Evolutionary conservation across 2,329 filamentous ascomycete species (phyloP).

Genomic region (Gaeumannomyces tritici): DNA sequence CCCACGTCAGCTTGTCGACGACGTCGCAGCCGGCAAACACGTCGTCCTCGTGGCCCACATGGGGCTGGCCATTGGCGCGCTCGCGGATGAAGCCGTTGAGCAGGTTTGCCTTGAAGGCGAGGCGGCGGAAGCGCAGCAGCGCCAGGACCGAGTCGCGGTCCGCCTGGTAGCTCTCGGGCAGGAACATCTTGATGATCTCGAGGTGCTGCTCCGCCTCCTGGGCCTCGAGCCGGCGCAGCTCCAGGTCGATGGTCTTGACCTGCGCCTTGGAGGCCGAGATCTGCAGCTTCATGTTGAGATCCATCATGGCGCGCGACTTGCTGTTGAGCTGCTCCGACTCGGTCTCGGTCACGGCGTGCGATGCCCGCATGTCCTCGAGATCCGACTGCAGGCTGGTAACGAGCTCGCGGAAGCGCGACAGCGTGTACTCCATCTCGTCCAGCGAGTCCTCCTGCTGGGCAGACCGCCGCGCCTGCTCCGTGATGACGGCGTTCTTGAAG

Average conservation of each 20-base stretch:
- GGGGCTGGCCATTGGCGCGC: conserved; percentile 51
- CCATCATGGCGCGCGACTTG: conserved; percentile 89
- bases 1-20: conserved; percentile 76
- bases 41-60: conserved; percentile 66
- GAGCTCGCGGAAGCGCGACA: conserved; percentile 80
- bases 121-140: conserved; percentile 75
- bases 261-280: conserved; percentile 84
- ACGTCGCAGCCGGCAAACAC: conserved; percentile 68
- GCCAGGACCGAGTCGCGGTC: conserved; percentile 84
- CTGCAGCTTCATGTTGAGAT: conserved; percentile 90
- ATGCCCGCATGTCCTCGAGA: conserved; percentile 84
- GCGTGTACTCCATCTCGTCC: conserved; percentile 82
- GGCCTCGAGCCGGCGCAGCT: conserved; percentile 76
- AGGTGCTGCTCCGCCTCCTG: conserved; percentile 85
- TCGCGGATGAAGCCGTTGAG: conserved; percentile 73
- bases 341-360: conserved; percentile 83
- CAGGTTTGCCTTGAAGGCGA: conserved; percentile 79
- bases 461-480: conserved; percentile 67
- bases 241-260: conserved; percentile 87
- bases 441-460: conserved; percentile 69
- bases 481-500: conserved; percentile 72
- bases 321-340: conserved; percentile 86
- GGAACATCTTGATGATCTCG: conserved; percentile 77
- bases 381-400: conserved; percentile 79
- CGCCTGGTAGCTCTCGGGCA: conserved; percentile 72